A percentile compares a stretch with the other conserved stretches of the same genome.
phyloP scores from a whole-genome alignment of 805 yeast genomes.

The Wickerhamomyces xylosicus region DNA sequence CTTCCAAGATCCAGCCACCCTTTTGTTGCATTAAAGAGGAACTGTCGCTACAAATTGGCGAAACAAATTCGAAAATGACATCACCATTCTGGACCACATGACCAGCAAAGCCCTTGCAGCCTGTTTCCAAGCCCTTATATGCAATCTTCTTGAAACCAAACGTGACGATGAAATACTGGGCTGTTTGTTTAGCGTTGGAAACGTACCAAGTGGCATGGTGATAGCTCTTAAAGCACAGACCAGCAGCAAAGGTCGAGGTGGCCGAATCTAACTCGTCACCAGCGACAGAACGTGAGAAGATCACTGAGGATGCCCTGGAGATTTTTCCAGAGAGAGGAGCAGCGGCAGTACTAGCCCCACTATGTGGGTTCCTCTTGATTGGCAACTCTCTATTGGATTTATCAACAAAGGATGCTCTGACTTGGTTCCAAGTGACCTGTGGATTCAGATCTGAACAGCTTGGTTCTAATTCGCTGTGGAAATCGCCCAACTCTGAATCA shows the following conservation, averaged over 20 bases:
- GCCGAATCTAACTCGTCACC: no score
- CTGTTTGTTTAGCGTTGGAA: constrained; percentile 60
- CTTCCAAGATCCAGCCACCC: constrained; percentile 15
- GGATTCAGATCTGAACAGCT: no score
- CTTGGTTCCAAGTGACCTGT: no score
- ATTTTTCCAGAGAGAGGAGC: no score
- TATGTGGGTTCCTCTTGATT: no score
- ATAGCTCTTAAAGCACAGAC: constrained; percentile 28
- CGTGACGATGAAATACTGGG: constrained; percentile 39
- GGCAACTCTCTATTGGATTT: no score
- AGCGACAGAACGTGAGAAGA: no score
- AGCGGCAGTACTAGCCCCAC: no score
- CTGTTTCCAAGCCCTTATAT: constrained; percentile 59
- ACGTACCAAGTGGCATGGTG: constrained; percentile 63
- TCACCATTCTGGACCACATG: constrained; percentile 53
- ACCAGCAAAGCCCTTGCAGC: constrained; percentile 40
- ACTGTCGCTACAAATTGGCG: constrained; percentile 21
- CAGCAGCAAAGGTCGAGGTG: not conserved
- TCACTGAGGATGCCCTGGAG: no score
- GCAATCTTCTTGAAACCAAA: constrained; percentile 62
- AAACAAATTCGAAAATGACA: constrained; percentile 36
- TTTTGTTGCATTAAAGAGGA: not conserved
- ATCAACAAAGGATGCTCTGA: no score
- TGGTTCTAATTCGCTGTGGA: no score
- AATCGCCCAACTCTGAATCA: no score